A percentile compares a stretch with the other conserved stretches of the same genome.
These are phyloP conservation scores for Venustampulla echinocandica DNA, from an alignment of 495 filamentous ascomycete species.

Conservation along the genomic window DNA sequence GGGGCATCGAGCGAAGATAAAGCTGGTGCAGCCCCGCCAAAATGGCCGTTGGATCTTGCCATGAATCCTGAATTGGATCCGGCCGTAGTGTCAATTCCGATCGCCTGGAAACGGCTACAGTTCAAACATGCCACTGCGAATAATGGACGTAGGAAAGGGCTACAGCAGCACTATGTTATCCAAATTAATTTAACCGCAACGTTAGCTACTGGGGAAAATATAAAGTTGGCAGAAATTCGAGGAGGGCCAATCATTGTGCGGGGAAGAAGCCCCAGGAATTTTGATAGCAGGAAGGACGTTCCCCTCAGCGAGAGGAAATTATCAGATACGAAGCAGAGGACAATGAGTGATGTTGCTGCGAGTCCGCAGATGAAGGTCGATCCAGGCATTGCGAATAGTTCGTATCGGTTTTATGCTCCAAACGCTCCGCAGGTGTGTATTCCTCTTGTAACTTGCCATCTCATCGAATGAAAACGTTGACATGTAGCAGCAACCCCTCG, in stretches of 20 bases:
- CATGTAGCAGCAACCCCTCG: slow-evolving; percentile 15
- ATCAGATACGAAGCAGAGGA: slow-evolving; percentile 25
- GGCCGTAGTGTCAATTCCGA: slow-evolving; percentile 66
- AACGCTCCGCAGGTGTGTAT: slow-evolving; percentile 16
- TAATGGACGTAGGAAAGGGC: slow-evolving; percentile 62
- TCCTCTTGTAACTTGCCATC: background rate
- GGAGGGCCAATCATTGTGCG: slow-evolving; percentile 62
- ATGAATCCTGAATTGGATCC: slow-evolving; percentile 69
- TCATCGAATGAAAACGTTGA: background rate
- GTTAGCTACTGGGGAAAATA: slow-evolving; percentile 46
- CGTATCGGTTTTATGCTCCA: slow-evolving; percentile 19
- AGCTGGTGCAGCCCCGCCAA: slow-evolving; percentile 39
- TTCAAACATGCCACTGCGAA: slow-evolving; percentile 89
- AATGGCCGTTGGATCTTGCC: slow-evolving; percentile 59
- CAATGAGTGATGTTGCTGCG: slow-evolving; percentile 14
- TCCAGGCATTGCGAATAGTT: slow-evolving; percentile 16
- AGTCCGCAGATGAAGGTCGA: slow-evolving; percentile 15
- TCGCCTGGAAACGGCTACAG: slow-evolving; percentile 85
- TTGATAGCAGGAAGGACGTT: slow-evolving; percentile 58
- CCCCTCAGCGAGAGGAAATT: slow-evolving; percentile 43
- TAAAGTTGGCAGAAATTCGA: slow-evolving; percentile 52
- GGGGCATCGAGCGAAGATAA: slow-evolving; percentile 38
- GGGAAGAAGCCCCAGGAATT: slow-evolving; percentile 59
- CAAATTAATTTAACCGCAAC: slow-evolving; percentile 54
- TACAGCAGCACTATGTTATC: slow-evolving; percentile 65